Evolutionary conservation across 2,329 filamentous ascomycete genomes (phyloP).

Genomic region (Trichophyton verrucosum): DNA sequence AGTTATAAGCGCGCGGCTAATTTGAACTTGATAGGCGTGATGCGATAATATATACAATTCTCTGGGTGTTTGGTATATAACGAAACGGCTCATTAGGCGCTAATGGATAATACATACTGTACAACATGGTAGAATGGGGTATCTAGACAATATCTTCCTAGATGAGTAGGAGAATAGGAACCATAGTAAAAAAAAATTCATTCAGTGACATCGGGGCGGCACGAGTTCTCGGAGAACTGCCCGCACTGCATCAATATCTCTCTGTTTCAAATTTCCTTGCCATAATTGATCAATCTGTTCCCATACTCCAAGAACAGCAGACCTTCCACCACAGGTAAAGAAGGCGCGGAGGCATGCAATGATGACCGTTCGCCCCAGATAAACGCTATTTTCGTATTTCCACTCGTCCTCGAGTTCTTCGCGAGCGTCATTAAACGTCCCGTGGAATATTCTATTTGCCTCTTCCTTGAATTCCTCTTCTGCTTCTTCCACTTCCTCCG

Average conservation of each 20-base stretch:
- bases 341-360: conserved; percentile 30
- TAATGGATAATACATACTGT: background rate
- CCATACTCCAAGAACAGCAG: conserved; percentile 29
- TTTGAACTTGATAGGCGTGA: no score
- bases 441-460: background rate
- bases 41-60: no score
- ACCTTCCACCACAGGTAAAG: conserved; percentile 25
- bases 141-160: background rate
- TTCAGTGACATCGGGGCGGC: conserved; percentile 3
- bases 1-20: no score
- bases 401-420: conserved; percentile 16
- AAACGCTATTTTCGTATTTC: conserved; percentile 29
- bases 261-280: conserved; percentile 25
- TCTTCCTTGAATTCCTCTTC: conserved; percentile 1
- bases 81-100: background rate
- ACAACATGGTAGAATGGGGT: background rate
- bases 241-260: conserved; percentile 27
- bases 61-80: background rate
- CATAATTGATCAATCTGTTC: conserved; percentile 30
- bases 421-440: background rate
- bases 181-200: background rate
- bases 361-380: conserved; percentile 31
- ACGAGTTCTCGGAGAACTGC: conserved; percentile 28
- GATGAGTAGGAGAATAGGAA: background rate
- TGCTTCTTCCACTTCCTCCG: background rate